Base-by-base conservation (phyloP, 495 filamentous ascomycete genomes). In the Staphylotrichum tortipilum region DNA sequence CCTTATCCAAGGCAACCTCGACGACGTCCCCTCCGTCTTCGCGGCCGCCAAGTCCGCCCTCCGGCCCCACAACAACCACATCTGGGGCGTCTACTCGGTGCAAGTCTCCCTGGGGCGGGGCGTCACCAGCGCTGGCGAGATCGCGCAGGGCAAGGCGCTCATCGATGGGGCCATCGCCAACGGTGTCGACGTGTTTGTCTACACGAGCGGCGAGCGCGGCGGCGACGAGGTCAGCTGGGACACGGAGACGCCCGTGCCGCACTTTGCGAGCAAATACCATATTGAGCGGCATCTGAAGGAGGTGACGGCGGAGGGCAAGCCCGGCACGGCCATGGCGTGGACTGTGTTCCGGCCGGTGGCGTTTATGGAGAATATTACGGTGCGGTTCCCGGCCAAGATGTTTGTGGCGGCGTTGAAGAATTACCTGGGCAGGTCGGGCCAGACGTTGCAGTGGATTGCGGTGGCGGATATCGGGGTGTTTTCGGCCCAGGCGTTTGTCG, bases 181-280 rank as follows among this genome's bases (percentile, higher is more conserved):
- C 12, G 71, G 74, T 15, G 79, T 88, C 47, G 68, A 71, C 47
- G 74, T 80, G 55, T 85, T 89, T 58, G 78, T 89, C 8, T 88
- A 86, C 67, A 75, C 69, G 34, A 79, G 75, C 39, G 81, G 86
- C 7, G 85, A 88, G 55, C 80, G 85, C 4, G 82, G 83, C 36
- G 84, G 82, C 23, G 66, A 70, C 14, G 66, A 71, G 4, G 60
- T 60, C 0, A 81, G 76, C 22, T 74, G 74, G 53, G 55, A 67
- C 7, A 82, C 78, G 50, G 67, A 74, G 6, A 88, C 85, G 0
- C 61, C 72, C 0, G 70, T 88, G 36, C 80, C 81, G 23, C 84
- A 88, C 57, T 87, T 87, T 61, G 72, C 74, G 47, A 69, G 60
- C 65, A 88, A 89, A 62, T 71, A 83, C 54, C 55, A 74, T 1